Conservation (phyloP, 257 asterid species). For the Anisodus tanguticus region DNA sequence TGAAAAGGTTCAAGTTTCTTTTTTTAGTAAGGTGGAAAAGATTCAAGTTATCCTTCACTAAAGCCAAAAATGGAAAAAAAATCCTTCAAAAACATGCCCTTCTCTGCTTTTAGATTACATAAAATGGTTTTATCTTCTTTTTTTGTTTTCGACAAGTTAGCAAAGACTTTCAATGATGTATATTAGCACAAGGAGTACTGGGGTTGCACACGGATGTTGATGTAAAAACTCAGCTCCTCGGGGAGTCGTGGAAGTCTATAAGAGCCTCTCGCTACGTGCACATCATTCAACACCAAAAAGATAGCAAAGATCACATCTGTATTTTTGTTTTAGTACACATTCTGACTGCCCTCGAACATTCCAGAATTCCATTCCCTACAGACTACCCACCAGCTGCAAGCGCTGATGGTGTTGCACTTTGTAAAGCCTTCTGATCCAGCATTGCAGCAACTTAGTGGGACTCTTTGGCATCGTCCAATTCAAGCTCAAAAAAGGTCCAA, state of each 20-base stretch:
- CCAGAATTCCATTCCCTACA: slow-evolving; percentile 22
- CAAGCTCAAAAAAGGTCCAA: not conserved
- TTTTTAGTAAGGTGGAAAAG: not conserved
- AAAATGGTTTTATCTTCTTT: not conserved
- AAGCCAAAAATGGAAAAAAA: not conserved
- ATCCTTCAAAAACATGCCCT: not conserved
- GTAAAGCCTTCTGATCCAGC: not conserved
- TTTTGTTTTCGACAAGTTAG: not conserved
- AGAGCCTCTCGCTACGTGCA: not conserved
- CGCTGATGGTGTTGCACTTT: not conserved
- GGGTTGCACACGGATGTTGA: not conserved
- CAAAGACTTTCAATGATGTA: not conserved
- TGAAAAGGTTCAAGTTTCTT: not conserved
- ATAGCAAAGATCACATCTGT: not conserved
- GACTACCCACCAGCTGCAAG: slow-evolving; percentile 21
- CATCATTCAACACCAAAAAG: not conserved
- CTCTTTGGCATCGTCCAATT: not conserved
- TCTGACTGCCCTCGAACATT: not conserved
- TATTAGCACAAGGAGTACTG: not conserved
- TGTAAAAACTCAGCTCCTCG: not conserved
- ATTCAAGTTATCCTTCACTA: not conserved
- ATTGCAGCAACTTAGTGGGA: not conserved
- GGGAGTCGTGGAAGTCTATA: not conserved
- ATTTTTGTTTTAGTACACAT: not conserved
- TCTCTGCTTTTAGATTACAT: not conserved